Evolutionary conservation across 768 basidiomycete genomes (phyloP), one percentile per base, ranked within the genome.

Genomic region (Dacryopinax primogenitus): DNA sequence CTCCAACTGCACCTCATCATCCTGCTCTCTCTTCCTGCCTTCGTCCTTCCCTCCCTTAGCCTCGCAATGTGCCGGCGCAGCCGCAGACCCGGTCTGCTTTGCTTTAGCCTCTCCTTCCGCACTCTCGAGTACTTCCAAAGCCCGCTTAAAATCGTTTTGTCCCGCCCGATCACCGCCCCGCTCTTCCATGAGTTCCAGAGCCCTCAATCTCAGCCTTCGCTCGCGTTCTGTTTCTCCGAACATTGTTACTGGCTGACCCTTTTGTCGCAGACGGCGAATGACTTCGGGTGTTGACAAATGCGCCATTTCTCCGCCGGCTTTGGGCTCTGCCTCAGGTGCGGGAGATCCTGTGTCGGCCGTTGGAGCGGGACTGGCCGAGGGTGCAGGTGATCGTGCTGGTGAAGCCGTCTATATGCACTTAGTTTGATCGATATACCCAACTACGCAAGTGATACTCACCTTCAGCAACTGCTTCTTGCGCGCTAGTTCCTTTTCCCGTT

Each of bases 211-310:
- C 15, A 97, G 76, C 33, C 93, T 80, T 11, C 96, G 82, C 30
- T 97, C 96, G 77, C 93, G 92, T 78, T 99, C 96, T 0, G 86
- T 85, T 74, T 99, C 96, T 33, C 86, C 96, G 72, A 99, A 99
- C 9, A 99, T 78, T 32, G 92, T 84, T 67, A 98, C 89, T 2
- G 96, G 96, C 73, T 98, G 94, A 26, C 90, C 92, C 73, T 96
- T 95, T 28, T 83, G 79, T 51, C 96, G 86, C 15, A 99, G 83
- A 23, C 96, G 84, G 9, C 91, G 86, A 65, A 93, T 80, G 13
- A 89, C 90, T 71, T 99, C 96, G 67, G 93, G 88, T 65, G 93
- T 91, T 1, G 94, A 90, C 64, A 98, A 87, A 72, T 93, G 51
- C 4, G 51, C 93, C 78, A 94, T 97, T 3, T 71, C 69, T 12